Conservation (phyloP, 192 early-diverging fungal genomes). For the Gamsiella multidivaricata region DNA sequence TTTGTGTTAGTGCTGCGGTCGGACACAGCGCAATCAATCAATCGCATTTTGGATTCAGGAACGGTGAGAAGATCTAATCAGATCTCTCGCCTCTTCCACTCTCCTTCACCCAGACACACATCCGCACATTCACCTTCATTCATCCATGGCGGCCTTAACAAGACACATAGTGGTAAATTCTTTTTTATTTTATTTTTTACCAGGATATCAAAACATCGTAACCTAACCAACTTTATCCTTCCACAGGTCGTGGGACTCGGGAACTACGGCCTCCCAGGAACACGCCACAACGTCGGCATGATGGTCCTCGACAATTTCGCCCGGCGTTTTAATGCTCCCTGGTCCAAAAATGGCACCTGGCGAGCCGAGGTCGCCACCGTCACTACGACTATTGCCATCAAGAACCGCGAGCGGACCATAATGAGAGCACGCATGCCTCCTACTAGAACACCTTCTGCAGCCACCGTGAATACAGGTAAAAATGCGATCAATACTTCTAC, state of each 20-base stretch:
- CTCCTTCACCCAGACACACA: neutral
- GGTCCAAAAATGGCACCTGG: slow-evolving; percentile 51
- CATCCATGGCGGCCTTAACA: slow-evolving; percentile 6
- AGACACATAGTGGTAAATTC: slow-evolving; percentile 25
- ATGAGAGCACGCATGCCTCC: too few species aligned
- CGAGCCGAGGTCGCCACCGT: slow-evolving; percentile 39
- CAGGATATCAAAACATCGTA: too few species aligned
- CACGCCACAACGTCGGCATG: slow-evolving; percentile 81
- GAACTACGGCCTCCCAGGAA: slow-evolving; percentile 71
- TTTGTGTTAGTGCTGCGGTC: neutral
- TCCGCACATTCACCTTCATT: slow-evolving; percentile 1
- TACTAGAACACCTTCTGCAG: too few species aligned
- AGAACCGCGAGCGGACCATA: too few species aligned
- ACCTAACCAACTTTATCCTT: neutral
- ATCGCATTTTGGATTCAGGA: neutral
- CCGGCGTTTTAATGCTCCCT: slow-evolving; percentile 52
- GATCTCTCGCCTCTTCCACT: slow-evolving; percentile 1
- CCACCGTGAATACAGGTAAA: too few species aligned
- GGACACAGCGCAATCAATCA: too few species aligned
- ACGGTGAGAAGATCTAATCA: neutral
- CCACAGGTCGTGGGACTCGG: slow-evolving; percentile 76
- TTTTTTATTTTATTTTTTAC: too few species aligned
- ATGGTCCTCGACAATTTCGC: slow-evolving; percentile 70
- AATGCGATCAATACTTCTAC: too few species aligned
- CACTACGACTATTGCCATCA: slow-evolving; percentile 13